phyloP scores from a whole-genome alignment of 2,329 filamentous ascomycete species.

The Saccharata proteae region DNA sequence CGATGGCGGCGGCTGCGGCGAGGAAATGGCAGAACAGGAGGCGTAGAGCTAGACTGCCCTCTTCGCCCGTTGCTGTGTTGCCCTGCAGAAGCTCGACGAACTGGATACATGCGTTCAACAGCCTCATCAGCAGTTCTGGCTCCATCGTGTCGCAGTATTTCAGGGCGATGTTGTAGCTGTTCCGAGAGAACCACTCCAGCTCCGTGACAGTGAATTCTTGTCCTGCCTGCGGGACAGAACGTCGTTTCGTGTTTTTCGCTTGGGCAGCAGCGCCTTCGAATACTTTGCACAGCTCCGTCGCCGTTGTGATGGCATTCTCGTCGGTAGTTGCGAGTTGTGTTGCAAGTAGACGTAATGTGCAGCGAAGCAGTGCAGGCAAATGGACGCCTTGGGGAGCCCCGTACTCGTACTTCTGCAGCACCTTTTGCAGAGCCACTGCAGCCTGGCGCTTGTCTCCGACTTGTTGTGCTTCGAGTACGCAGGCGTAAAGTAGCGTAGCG shows the following conservation, averaged over 20 bases:
- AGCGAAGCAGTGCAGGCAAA: conserved; percentile 53
- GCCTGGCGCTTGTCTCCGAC: conserved; percentile 50
- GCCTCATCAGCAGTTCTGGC: conserved; percentile 40
- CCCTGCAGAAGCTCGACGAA: conserved; percentile 28
- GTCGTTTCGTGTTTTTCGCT: conserved; percentile 30
- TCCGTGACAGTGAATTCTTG: conserved; percentile 49
- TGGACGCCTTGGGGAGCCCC: conserved; percentile 39
- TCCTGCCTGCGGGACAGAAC: conserved; percentile 28
- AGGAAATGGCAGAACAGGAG: conserved; percentile 62
- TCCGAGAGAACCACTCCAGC: conserved; percentile 74
- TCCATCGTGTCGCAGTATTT: conserved; percentile 48
- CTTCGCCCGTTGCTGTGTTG: conserved; percentile 14
- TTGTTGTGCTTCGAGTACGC: conserved; percentile 63
- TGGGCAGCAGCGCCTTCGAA: conserved; percentile 40
- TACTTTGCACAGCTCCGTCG: conserved; percentile 43
- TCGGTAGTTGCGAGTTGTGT: conserved; percentile 22
- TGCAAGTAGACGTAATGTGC: conserved; percentile 39
- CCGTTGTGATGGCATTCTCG: conserved; percentile 25
- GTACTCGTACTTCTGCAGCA: conserved; percentile 46
- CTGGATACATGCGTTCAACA: conserved; percentile 37
- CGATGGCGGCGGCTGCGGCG: conserved; percentile 31
- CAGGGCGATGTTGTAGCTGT: conserved; percentile 66
- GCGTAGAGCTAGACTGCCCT: conserved; percentile 34
- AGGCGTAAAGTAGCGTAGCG: conserved; percentile 62
- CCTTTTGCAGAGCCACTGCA: conserved; percentile 44